phyloP scores from a whole-genome alignment of 2,329 filamentous ascomycete species.

The Hypocrella siamensis region DNA sequence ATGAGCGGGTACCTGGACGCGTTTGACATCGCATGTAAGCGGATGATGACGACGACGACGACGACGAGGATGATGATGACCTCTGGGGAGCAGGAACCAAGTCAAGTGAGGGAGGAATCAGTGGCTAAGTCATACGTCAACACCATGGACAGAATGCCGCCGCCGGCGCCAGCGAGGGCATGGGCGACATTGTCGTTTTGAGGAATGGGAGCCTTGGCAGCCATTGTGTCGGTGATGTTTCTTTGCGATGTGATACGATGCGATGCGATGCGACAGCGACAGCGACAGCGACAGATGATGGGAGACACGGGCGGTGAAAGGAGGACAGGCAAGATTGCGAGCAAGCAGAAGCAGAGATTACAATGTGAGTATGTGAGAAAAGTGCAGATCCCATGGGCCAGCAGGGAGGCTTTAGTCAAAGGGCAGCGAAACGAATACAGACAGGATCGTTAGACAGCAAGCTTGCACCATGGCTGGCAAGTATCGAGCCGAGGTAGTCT shows the following conservation, averaged over 20 bases:
- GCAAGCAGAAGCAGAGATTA: background rate
- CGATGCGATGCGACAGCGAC: background rate
- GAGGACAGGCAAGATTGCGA: background rate
- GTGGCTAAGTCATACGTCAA: constrained; percentile 68
- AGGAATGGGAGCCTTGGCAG: constrained; percentile 49
- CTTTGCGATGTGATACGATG: background rate
- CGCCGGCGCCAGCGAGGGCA: constrained; percentile 81
- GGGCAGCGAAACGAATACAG: background rate
- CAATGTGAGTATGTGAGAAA: background rate
- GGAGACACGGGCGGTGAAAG: no score
- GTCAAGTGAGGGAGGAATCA: no score
- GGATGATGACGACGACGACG: no score
- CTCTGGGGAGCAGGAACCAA: no score
- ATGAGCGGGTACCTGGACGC: constrained; percentile 73
- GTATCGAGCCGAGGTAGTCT: constrained; percentile 4
- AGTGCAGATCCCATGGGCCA: background rate
- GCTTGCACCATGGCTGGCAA: no score
- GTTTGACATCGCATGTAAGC: no score
- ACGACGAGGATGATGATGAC: no score
- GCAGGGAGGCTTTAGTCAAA: background rate
- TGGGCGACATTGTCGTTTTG: constrained; percentile 96
- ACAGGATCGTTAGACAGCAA: background rate
- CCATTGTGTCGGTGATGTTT: constrained; percentile 8
- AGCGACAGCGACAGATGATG: no score
- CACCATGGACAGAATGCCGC: constrained; percentile 88